Conservation (phyloP, 2,329 filamentous ascomycete genomes). For the Fusarium euwallaceae region DNA sequence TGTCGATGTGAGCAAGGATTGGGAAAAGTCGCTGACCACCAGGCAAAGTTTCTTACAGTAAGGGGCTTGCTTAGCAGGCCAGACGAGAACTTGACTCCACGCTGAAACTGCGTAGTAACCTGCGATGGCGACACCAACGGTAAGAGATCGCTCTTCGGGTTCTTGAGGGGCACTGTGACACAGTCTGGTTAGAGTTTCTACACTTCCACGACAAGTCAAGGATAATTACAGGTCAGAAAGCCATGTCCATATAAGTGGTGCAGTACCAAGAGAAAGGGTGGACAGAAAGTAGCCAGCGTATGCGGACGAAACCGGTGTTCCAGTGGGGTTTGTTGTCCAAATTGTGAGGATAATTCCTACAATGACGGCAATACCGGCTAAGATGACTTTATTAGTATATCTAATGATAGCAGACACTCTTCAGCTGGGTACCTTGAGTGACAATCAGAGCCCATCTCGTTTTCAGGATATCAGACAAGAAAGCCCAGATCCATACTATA, state of each 20-base stretch:
- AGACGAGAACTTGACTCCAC: constrained; percentile 12
- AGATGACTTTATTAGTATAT: background rate
- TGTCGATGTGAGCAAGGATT: background rate
- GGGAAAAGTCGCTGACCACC: background rate
- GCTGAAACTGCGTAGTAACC: constrained; percentile 20
- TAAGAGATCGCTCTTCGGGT: constrained; percentile 22
- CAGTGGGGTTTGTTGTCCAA: constrained; percentile 62
- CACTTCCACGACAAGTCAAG: background rate
- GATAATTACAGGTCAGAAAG: constrained; percentile 58
- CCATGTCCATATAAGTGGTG: constrained; percentile 59
- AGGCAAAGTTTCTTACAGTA: constrained; percentile 16
- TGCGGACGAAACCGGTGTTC: constrained; percentile 59
- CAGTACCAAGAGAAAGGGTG: background rate
- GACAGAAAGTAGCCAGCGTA: constrained; percentile 66
- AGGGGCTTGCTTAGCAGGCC: constrained; percentile 18
- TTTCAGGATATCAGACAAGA: constrained; percentile 61
- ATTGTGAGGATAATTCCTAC: constrained; percentile 65
- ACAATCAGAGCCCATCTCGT: constrained; percentile 66
- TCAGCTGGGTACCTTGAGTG: constrained; percentile 53
- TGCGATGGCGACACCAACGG: constrained; percentile 25
- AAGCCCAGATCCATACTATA: constrained; percentile 66
- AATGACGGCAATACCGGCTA: constrained; percentile 59
- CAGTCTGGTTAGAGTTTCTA: background rate
- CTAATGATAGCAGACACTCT: background rate
- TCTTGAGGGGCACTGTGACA: constrained; percentile 11